Base-by-base conservation (phyloP, 345 rosid genomes). In the Erodium maritimum region DNA sequence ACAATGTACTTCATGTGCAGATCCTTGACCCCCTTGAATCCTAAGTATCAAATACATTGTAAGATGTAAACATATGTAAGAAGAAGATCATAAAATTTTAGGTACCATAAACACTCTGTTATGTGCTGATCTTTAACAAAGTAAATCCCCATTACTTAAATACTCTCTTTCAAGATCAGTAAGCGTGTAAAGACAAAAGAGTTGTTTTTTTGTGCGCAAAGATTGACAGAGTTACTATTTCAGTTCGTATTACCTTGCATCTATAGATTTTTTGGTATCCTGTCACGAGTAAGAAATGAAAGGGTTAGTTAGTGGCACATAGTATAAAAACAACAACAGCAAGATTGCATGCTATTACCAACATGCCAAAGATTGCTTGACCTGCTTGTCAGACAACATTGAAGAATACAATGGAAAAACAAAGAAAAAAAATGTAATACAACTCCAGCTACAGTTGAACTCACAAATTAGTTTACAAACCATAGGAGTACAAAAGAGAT, bases 1-100 rank as follows among this genome's bases (percentile, higher is more conserved):
- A 71, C 94, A 86, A 67, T 83, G 87, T 46, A 81, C 62, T 66
- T 73, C 80, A 68, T 62, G 78, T 24, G 58, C 50, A 71, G 54
- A 59, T 61, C 52, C 75, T 17, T 65, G 68, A 34, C 52, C 71
- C 63, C 54, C 55, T 12, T 61, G 51, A 51, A 56, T 73, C 66
- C 82, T 77, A 23, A 60, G 56, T 12, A 37, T 37, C 14, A 37
- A 37, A 37, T 37, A 37, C 1, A 37, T 1, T 16, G 12, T 14
- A 42, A 42, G 48, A 14, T 42, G 48, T 42, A 42, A 29, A 42
- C 16, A 42, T 42, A 42, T 10, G 34, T 10, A 42, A 7, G 48
- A 42, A 42, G 14, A 3, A 13, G 12, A 42, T 42, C 48, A 42
- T 14, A 42, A 42, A 42, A 13, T 42, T 42, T 42, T 42, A 42